Evolutionary conservation across 1,284 basidiomycete genomes (phyloP), one percentile per base, ranked within the genome.

Genomic region (Porodaedalea pini): DNA sequence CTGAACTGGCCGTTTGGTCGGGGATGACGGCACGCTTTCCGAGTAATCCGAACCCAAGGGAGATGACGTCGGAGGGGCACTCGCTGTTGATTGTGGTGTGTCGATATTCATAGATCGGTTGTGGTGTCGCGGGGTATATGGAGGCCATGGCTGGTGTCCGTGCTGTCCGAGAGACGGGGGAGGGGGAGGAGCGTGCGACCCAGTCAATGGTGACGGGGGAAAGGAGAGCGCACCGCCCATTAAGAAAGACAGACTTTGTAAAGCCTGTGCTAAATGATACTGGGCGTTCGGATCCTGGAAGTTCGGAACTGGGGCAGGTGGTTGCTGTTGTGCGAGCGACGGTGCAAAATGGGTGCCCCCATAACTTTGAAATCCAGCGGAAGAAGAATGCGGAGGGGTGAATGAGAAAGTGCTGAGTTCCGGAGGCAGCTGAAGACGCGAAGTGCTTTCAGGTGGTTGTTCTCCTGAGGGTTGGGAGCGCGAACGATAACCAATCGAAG

Each of bases 271-370:
- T 29, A 59, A 37, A 36, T 55, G 57, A 23, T 51, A 51, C 41
- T 59, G 57, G 15, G 57, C 53, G n/a, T 15, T 40, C 17, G 57
- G 48, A 15, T 54, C 52, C 25, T 59, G 57, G n/a, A 59, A 51
- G 27, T 51, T 55, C 7, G 47, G 49, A 21, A 43, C 23, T 0
- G 47, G 45, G 23, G 31, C 37, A 21, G 45, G 27, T 27, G 11
- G 19, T 2, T 51, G 34, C 13, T 43, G 54, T 21, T 50, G 54
- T 13, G 47, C 36, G 6, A 25, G 6, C 19, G 21, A 11, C 23
- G 54, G 25, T 17, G 31, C 6, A 40, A n/a, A 27, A 17, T 36
- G 32, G 29, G 17, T 32, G 23, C 17, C 11, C 17, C 15, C n/a
- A 29, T 19, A 37, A 27, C 19, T 29, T 17, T 49, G 44, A 11